Conservation (phyloP, 1,284 basidiomycete species). For the Tremellales sp. region DNA sequence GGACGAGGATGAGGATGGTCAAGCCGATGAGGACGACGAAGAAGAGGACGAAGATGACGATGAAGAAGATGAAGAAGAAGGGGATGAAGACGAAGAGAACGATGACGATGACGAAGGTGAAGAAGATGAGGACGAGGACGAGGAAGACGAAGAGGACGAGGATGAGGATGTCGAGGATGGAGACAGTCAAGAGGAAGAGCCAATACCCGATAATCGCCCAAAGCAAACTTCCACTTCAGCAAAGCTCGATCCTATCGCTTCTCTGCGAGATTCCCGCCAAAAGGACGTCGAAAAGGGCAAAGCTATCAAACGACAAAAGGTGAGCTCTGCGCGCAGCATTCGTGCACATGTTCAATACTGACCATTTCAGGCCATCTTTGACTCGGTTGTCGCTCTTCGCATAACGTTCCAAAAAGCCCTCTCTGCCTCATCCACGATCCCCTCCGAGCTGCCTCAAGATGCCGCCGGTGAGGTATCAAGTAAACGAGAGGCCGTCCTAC, state of each 20-base stretch:
- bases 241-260: constrained; percentile 51
- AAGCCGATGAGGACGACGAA: constrained; percentile 8
- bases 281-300: constrained; percentile 62
- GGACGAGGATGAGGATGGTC: constrained; percentile 7
- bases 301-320: constrained; percentile 76
- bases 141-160: constrained; percentile 50
- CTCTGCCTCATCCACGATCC: constrained; percentile 56
- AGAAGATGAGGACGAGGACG: constrained; percentile 39
- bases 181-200: constrained; percentile 49
- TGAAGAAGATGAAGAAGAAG: constrained; percentile 58
- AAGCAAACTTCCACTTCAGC: constrained; percentile 8
- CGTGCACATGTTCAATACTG: neutral
- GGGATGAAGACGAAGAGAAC: constrained; percentile 54
- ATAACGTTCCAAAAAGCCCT: constrained; percentile 83
- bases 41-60: constrained; percentile 25
- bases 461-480: constrained; percentile 25
- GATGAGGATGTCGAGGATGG: constrained; percentile 51
- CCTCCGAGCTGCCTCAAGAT: constrained; percentile 49
- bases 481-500: constrained; percentile 28
- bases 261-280: constrained; percentile 33
- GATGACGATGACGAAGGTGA: constrained; percentile 38
- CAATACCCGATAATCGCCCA: constrained; percentile 8
- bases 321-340: constrained; percentile 46
- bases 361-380: constrained; percentile 65
- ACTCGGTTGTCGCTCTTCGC: constrained; percentile 74